These are phyloP conservation scores for Cladosporium sp. DNA, from an alignment of 2,329 filamentous ascomycete genomes.

Conservation along the genomic window DNA sequence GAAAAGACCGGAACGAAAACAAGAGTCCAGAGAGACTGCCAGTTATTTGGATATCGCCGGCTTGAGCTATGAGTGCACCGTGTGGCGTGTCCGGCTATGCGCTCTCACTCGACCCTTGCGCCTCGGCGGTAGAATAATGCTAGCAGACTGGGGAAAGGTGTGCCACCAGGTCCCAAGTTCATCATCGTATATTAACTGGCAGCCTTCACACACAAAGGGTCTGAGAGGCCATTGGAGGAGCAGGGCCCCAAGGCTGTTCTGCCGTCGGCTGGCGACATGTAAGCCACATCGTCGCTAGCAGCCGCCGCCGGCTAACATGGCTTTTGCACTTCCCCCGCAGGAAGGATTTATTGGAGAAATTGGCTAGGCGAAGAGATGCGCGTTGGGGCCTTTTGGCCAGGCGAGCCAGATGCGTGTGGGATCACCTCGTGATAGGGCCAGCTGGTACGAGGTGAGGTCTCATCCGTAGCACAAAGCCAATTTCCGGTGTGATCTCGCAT, in stretches of 20 bases:
- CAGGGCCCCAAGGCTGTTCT: not conserved
- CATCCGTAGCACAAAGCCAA: constrained; percentile 3
- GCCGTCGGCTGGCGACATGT: constrained; percentile 11
- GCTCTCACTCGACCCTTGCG: not conserved
- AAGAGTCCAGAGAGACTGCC: not conserved
- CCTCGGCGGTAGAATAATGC: constrained; percentile 6
- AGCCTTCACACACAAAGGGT: constrained; percentile 17
- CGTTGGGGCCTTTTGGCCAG: constrained; percentile 1
- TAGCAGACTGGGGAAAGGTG: constrained; percentile 12
- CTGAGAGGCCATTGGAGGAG: constrained; percentile 14
- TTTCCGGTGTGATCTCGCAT: not conserved
- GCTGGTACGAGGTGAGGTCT: constrained; percentile 4
- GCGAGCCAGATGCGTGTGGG: not conserved
- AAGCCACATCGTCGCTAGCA: constrained; percentile 6
- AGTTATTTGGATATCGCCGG: not conserved
- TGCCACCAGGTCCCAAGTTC: constrained; percentile 10
- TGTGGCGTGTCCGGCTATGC: constrained; percentile 15
- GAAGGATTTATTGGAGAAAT: constrained; percentile 13
- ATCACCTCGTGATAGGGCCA: not conserved
- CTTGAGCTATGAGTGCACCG: constrained; percentile 6
- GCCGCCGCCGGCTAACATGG: constrained; percentile 11
- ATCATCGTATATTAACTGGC: constrained; percentile 12
- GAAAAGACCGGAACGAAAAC: not conserved
- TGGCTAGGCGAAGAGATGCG: constrained; percentile 6
- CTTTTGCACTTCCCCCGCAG: not conserved